Base-by-base conservation (phyloP, 2,329 filamentous ascomycete genomes). In the Hypoxylon sp. region DNA sequence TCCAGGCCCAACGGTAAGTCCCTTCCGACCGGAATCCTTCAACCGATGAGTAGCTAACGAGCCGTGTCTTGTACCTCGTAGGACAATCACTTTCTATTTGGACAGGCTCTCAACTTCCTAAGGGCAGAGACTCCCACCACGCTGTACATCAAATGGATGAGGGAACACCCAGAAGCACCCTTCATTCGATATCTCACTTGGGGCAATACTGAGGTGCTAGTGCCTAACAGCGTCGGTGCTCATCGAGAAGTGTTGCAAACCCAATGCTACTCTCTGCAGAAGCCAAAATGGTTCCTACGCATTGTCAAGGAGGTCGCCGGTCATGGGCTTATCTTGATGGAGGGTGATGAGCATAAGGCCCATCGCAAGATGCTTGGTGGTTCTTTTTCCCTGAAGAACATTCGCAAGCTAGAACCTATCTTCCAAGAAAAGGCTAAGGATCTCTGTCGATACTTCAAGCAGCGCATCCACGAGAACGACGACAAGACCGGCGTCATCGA, bases 331-430 rank as follows among this genome's bases (percentile, higher is more conserved):
- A 63, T 70, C 2, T 70, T 72, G 25, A 59, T 67, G 7, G 69
- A 74, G 37, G 69, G 67, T 9, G 67, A 69, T 7, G 59, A 67
- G 34, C 72, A 75, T 37, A 66, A 63, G 26, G 50, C 52, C n/a
- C 66, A 71, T 27, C 62, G 72, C 19, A 69, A 64, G n/a, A 57
- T 70, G 41, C 54, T 75, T 8, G 64, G 42, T 32, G 37, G 52
- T 6, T 59, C 63, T 2, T 75, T 76, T 44, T 66, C 67, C 1
- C 34, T 63, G 4, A 41, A 59, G 1, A 69, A 69, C 16, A 60
- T 71, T 15, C 67, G 67, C 9, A 63, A 64, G 15, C 61, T 75
- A 8, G 65, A 70, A 7, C 70, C 71, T 4, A 35, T 66, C 2
- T 67, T 76, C 34, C 61, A 69, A 29, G 50, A 51, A 23, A 73